Base-by-base conservation (phyloP, 208 protist species). In the Trypanosoma rangeli region DNA sequence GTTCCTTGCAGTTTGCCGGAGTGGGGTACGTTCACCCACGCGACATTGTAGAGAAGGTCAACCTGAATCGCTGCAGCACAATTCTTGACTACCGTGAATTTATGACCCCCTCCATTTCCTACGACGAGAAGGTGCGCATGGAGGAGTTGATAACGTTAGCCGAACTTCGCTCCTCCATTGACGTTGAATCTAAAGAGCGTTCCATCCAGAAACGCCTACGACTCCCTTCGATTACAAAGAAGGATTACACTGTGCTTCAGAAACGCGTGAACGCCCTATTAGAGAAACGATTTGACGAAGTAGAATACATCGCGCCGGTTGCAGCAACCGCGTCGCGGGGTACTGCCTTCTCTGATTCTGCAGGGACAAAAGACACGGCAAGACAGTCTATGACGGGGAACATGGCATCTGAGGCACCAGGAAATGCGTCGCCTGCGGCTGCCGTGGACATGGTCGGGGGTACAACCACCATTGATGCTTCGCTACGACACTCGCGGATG, bases 11-110 rank as follows among this genome's bases (percentile, higher is more conserved):
- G 15, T 83, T 92, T 49, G 76, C 87, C 31, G 83, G 81, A 53
- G 72, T 92, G 33, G 65, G 72, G 16, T 94, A 90, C 70, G 79
- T 90, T 15, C 86, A 97, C 77, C 92, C 92, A 33, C 74, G 80
- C 24, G 81, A 83, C 37, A 90, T 97, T 55, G 85, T 90, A 15
- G 75, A 86, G 58, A 86, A 94, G 73, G 87, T 94, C 73, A 92
- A 91, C 72, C 63, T 92, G 10, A 89, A 84, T 53, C 89, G 92
- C 28, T 92, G 86, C 84, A 80, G 65, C 57, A 92, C 80, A n/a
- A 83, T 95, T 50, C 76, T 94, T 1, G 79, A 92, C 68, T 97
- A 92, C 68, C 79, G 82, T n/a, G 86, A 90, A 53, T 54, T 76
- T 49, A 71, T 80, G 49, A 76, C 73, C 39, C 82, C 82, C 1